Evolutionary conservation across 2,329 filamentous ascomycete species (phyloP), one percentile per base, ranked within the genome.

Genomic region (Exophiala bonariae): DNA sequence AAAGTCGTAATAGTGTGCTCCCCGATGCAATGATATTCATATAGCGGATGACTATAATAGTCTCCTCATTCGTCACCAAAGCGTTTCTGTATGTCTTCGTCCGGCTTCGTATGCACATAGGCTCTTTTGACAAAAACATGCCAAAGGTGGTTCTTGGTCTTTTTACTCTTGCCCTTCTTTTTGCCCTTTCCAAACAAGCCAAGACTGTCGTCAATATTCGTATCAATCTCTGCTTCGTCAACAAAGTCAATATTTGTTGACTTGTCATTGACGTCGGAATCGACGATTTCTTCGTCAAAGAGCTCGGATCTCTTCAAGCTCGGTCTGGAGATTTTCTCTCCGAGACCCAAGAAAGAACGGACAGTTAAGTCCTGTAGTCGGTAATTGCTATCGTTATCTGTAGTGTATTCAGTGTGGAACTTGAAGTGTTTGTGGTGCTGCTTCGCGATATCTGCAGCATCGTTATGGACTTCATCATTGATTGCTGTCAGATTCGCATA

Each of bases 401-500:
- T 97, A 64, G 84, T 83, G 65, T 99, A 99, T 66, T 96, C 89
- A 39, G 95, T 74, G 63, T 95, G 79, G 62, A 82, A 97, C 13
- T 75, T 64, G 65, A 96, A 89, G 26, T 80, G 70, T 82, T 56
- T 81, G 79, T 82, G 11, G 59, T 47, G 5, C 65, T 66, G 8
- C 65, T 61, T 14, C 57, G 59, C 30, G 16, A 28, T 18, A 49
- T 47, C 34, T 31, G 9, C 9, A 16, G 32, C n/a, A 9, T 55
- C 54, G 14, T 33, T 49, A 2, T 67, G 61, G 38, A 83, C 76
- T 50, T 87, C 81, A 59, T 90, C 87, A 69, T 97, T 95, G 68
- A 96, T 85, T 49, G 81, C 72, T 0, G 92, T 97, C n/a, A 99
- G 72, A 65, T 99, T 99, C 51, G 92, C 90, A 66, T 83, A 96